Evolutionary conservation across 129 eudicot species (phyloP).

Genomic region (Apium graveolens): DNA sequence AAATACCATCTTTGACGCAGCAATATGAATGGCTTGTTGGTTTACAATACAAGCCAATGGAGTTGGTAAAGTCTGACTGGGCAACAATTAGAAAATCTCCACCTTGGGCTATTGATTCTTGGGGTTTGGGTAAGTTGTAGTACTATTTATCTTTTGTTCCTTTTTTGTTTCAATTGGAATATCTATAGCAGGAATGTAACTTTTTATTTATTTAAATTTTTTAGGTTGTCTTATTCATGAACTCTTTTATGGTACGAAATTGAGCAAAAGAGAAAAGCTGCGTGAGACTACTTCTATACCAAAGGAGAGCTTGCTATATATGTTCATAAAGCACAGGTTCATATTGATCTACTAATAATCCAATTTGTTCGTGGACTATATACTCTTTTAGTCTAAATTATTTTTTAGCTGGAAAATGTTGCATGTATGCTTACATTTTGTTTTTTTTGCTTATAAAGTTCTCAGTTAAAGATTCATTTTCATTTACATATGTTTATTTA

Average conservation of each 20-base stretch:
- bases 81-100: slow-evolving; percentile 75
- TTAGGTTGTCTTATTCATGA: slow-evolving; percentile 95
- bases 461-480: slow-evolving; percentile 28
- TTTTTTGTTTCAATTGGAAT: not conserved
- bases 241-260: slow-evolving; percentile 66
- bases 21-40: slow-evolving; percentile 97
- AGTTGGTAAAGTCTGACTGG: slow-evolving; percentile 85
- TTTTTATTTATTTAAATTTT: not conserved
- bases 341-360: not conserved
- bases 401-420: slow-evolving; percentile 1
- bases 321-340: not conserved
- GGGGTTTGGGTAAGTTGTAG: slow-evolving; percentile 99
- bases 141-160: no score
- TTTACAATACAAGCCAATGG: slow-evolving; percentile 91
- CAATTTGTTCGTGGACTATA: not conserved
- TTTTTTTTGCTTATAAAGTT: slow-evolving; percentile 21
- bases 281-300: slow-evolving; percentile 85
- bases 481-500: slow-evolving; percentile 30
- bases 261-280: slow-evolving; percentile 85
- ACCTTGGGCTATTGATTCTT: slow-evolving; percentile 95
- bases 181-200: slow-evolving; percentile 3
- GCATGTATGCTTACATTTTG: slow-evolving; percentile 1
- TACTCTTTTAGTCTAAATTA: not conserved
- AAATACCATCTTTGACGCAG: slow-evolving; percentile 29
- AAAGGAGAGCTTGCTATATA: slow-evolving; percentile 50